Base-by-base conservation (phyloP, 2,329 filamentous ascomycete species). In the Penicillium janthinellum region DNA sequence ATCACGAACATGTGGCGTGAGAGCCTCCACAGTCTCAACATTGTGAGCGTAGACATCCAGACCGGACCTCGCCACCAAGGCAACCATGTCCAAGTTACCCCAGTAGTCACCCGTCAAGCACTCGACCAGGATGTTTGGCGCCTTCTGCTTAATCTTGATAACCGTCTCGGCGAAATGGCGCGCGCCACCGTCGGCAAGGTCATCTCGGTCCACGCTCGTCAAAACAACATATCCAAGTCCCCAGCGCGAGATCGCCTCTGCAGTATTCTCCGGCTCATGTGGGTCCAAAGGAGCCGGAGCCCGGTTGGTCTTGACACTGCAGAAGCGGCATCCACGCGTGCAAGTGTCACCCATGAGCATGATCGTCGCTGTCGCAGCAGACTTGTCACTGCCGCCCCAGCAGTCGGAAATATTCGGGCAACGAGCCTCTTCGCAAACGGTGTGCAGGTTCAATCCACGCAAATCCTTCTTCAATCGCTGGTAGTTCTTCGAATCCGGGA, bases 311-410 rank as follows among this genome's bases (percentile, higher is more conserved):
- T 98, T 98, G 54, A 99, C 95, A 66, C 89, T 92, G 84, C 95
- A 99, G 82, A 99, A 99, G 55, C 95, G 87, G 78, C 95, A 99
- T 17, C 94, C 95, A 61, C 95, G 86, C 17, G 95, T 99, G 78
- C 95, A 99, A 8, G 94, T 98, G 77, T 99, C 95, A 65, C 95
- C 95, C 93, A 98, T 98, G 50, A 99, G 82, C 95, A 99, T 99
- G 77, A 99, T 98, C 11, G 95, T 99, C 2, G 95, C 95, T 35
- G 95, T 99, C 4, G 95, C 95, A 28, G 92, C 89, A 66, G 87
- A 89, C 81, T 96, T 96, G 75, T 90, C 87, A 73, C 84, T 87
- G 37, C 95, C 95, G 62, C 95, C 95, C 95, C 95, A 99, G 82
- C 95, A 99, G 75, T 98, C 94, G 64, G 90, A 92, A 62, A 99